These are phyloP conservation scores for Annulohypoxylon truncatum DNA, from an alignment of 2,329 filamentous ascomycete genomes.

Conservation along the genomic window DNA sequence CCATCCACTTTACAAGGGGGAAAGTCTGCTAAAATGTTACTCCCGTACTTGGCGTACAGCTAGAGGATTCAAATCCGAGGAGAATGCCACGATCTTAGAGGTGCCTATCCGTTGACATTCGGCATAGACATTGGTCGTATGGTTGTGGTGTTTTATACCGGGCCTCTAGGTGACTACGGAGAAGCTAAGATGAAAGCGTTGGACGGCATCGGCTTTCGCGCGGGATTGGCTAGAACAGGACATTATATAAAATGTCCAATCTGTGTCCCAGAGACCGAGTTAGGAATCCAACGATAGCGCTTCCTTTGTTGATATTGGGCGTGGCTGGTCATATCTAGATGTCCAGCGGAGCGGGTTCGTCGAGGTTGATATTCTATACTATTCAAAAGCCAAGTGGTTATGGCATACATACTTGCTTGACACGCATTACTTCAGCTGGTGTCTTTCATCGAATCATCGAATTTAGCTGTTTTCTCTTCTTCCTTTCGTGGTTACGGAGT, in stretches of 20 bases:
- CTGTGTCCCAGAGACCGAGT: background rate
- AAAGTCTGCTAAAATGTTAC: background rate
- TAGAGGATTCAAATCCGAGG: conserved; percentile 1
- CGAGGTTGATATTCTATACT: conserved; percentile 15
- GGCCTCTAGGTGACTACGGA: background rate
- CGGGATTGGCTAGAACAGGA: background rate
- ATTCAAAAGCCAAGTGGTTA: conserved; percentile 1
- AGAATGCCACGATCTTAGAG: conserved; percentile 2
- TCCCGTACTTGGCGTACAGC: background rate
- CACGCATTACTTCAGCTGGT: background rate
- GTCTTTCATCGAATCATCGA: background rate
- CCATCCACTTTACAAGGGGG: conserved; percentile 1
- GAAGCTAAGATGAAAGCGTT: background rate
- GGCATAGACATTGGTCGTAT: background rate
- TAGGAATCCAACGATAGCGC: background rate
- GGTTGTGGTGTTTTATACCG: background rate
- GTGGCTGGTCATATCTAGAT: background rate
- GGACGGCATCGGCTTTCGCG: background rate
- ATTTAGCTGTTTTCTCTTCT: conserved; percentile 11
- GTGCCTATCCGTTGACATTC: background rate
- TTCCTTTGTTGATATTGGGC: conserved; percentile 1
- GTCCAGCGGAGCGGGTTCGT: background rate
- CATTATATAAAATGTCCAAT: conserved; percentile 11
- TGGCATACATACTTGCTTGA: conserved; percentile 10
- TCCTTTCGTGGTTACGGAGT: conserved; percentile 25